Base-by-base conservation (phyloP, 805 yeast species). In the Saturnispora zaruensis region DNA sequence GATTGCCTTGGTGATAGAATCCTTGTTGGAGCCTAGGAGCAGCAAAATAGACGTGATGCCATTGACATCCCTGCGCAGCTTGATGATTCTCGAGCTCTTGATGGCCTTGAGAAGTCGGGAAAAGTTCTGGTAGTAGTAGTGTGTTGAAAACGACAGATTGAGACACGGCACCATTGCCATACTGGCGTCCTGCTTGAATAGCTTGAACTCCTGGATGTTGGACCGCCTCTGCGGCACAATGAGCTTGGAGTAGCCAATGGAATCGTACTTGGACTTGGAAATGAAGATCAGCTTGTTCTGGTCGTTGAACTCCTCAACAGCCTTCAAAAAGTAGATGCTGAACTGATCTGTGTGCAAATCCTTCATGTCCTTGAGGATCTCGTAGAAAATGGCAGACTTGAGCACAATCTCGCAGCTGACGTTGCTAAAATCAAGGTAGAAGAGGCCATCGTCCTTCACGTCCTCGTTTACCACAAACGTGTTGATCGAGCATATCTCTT, bases 181-280 rank as follows among this genome's bases (percentile, higher is more conserved):
- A 64, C 45, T 20, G 26, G 40, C 24, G 41, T 13, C 9, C 4
- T 20, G 18, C 24, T 57, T 60, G 53, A 55, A 70, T 1, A 77
- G 57, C n/a, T 62, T 71, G 28, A 87, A 61, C 41, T 81, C 79
- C 53, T 84, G 91, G 30, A 88, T 62, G 11, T 80, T 76, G 2
- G 79, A 69, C 56, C 75, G 73, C 44, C 77, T 84, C 52, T 73
- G 75, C 0, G 95, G 95, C 44, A 82, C 73, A 8, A 75, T 72
- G 20, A 87, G 68, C 58, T 83, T 81, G 37, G 87, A 80, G 46
- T 73, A 70, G 0, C 95, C 96, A 43, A 86, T 72, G n/a, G 66
- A 52, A 24, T 81, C 84, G 9, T 91, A 86, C 37, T 73, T 59
- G 3, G 69, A 65, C 48, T 56, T 74, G 0, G 93, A 82, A 5